Base-by-base conservation (phyloP, 805 yeast genomes). In the Priceomyces medius region DNA sequence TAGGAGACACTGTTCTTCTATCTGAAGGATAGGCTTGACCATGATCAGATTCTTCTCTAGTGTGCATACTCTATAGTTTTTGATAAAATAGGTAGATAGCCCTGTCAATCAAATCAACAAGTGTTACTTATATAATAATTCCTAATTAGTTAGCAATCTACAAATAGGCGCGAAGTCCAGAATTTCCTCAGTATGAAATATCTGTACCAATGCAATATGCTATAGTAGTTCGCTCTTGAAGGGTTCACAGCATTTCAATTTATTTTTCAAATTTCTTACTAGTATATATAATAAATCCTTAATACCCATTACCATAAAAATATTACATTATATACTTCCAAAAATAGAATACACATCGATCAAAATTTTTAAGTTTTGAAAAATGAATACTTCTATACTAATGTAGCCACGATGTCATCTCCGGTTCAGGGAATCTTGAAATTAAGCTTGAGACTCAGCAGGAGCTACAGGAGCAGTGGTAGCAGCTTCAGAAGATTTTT, bases 401-500 rank as follows among this genome's bases (percentile, higher is more conserved):
- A 14, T 35, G 29, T 21, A 35, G 28, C 26, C 26, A 20, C 28
- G 26, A 35, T 20, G 28, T 35, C 38, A 35, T 12, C 27, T 23
- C 38, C 16, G 17, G 28, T 35, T 35, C 19, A 13, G 38, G 26
- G 19, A 20, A 20, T 28, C 31, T 36, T 34, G 29, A 32, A 29
- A 29, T 40, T 40, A 38, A 38, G 44, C 47, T 39, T 41, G 46
- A 44, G 41, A 47, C 45, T 43, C 53, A 40, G 56, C 43, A 42
- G 46, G 4, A 20, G 24, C 34, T 49, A 44, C 41, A 50, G n/a
- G n/a, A 41, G 55, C 44, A 43, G 46, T 7, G 10, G 27, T 35
- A 43, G 49, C 56, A 49, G 54, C 62, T 51, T 61, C 66, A 50
- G 75, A 68, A 49, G 72, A 68, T 59, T 82, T 82, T 73, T 86